phyloP scores from a whole-genome alignment of 352 stramenopile species.

The Pythium sp. region DNA sequence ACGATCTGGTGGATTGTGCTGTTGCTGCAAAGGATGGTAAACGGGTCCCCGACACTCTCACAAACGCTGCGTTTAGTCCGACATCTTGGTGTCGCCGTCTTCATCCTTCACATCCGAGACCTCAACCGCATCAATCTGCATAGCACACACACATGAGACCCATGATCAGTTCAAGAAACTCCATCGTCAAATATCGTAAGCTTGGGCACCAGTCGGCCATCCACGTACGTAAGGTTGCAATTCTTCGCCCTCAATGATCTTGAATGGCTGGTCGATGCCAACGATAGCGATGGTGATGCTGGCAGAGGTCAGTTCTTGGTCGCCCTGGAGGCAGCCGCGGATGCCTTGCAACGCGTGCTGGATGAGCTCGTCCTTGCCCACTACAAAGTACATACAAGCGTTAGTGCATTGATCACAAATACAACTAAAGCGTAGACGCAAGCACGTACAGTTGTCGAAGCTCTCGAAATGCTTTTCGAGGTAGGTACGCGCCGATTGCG shows the following conservation, averaged over 20 bases:
- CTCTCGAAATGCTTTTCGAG: constrained; percentile 98
- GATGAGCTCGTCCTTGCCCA: constrained; percentile 95
- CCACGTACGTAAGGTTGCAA: constrained; percentile 93
- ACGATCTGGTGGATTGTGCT: background rate
- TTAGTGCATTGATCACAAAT: background rate
- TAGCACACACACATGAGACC: constrained; percentile 4
- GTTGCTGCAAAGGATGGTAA: background rate
- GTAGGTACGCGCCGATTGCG: constrained; percentile 97
- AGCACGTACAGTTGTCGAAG: constrained; percentile 81
- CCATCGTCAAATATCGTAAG: background rate
- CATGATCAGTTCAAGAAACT: background rate
- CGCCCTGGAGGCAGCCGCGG: constrained; percentile 93
- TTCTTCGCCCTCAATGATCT: constrained; percentile 91
- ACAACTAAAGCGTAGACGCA: background rate
- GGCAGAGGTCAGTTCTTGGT: constrained; percentile 93
- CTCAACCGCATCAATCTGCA: constrained; percentile 84
- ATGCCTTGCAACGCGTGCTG: constrained; percentile 97
- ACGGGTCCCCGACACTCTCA: background rate
- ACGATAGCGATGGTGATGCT: constrained; percentile 94
- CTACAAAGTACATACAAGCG: constrained; percentile 28
- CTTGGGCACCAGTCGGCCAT: background rate
- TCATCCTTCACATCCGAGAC: constrained; percentile 84
- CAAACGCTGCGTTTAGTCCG: constrained; percentile 46
- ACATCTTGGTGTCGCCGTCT: constrained; percentile 79
- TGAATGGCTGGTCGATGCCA: constrained; percentile 92